Evolutionary conservation across 306 rosid genomes (phyloP), one percentile per base, ranked within the genome.

Genomic region (Alnus rubra): DNA sequence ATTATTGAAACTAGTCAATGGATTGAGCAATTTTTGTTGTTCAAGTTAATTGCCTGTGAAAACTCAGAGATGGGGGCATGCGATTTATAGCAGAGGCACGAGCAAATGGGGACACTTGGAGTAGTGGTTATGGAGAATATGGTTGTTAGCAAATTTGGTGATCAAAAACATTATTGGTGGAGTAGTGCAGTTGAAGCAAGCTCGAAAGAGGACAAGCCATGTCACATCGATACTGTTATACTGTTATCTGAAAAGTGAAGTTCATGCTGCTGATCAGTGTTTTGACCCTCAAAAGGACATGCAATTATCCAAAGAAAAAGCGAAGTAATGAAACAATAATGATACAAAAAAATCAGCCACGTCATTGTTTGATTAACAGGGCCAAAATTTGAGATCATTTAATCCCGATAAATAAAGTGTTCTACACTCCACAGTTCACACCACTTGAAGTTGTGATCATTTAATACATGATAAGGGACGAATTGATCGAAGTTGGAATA

Each of bases 121-220:
- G 83, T 81, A 85, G 83, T 81, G 18, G 85, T 85, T 77, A 62
- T 9, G 62, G 45, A 77, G 63, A 45, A 59, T 55, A 7, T 63
- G 80, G 67, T 80, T 69, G 84, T 77, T 84, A 35, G 37, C 16
- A 53, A 68, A 78, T 81, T 78, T 75, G 83, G 81, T 85, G 78
- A 63, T 64, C 75, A 50, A 78, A 71, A 60, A 75, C 65, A 30
- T 56, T n/a, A 13, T 70, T 75, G 78, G 81, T 78, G 85, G 85
- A 81, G 85, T 71, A 75, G 85, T 68, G 48, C 45, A 15, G 52
- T 18, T 49, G 72, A 85, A 78, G 83, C 76, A 74, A 49, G 49
- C 19, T 42, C 30, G 9, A 37, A n/a, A 0, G 31, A 1, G 52
- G 74, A 65, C 55, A 48, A 13, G 42, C 54, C 35, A 19, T 47